phyloP scores from a whole-genome alignment of 1,284 basidiomycete species.

The Ceratobasidium sp. region DNA sequence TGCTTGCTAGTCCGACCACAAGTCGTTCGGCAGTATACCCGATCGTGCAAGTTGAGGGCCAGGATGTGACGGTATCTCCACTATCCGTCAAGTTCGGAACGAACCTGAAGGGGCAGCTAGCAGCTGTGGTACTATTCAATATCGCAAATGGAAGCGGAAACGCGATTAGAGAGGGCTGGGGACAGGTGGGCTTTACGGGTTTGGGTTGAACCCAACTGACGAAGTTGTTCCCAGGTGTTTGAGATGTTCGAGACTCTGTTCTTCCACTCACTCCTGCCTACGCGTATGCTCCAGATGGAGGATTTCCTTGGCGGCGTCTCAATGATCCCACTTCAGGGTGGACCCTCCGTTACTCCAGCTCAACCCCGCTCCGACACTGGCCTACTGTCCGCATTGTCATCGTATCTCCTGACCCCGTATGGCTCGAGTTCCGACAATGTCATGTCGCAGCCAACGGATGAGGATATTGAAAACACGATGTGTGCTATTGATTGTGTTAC shows the following conservation, averaged over 20 bases:
- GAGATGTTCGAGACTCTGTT: constrained; percentile 99
- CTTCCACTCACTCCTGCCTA: constrained; percentile 90
- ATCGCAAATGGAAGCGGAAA: constrained; percentile 98
- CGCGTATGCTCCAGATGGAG: constrained; percentile 93
- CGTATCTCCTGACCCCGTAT: constrained; percentile 97
- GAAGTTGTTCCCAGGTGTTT: constrained; percentile 74
- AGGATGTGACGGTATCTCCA: constrained; percentile 89
- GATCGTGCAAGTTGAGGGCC: constrained; percentile 91
- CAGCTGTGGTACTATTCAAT: constrained; percentile 97
- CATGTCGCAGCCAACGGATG: constrained; percentile 85
- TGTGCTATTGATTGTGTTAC: constrained; percentile 96
- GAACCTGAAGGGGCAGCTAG: constrained; percentile 95
- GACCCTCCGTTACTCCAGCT: constrained; percentile 70
- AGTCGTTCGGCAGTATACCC: constrained; percentile 87
- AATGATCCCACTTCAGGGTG: constrained; percentile 87
- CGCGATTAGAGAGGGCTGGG: constrained; percentile 94
- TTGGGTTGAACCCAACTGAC: background rate
- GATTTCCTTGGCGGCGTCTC: constrained; percentile 93
- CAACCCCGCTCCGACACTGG: constrained; percentile 83
- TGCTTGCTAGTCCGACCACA: constrained; percentile 79
- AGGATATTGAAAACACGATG: constrained; percentile 93
- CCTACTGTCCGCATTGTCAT: constrained; percentile 92
- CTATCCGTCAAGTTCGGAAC: constrained; percentile 95
- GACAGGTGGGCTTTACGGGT: constrained; percentile 67
- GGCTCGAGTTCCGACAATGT: constrained; percentile 74